These are phyloP conservation scores for Strigomonas galati DNA, from an alignment of 208 protist genomes.

Conservation along the genomic window DNA sequence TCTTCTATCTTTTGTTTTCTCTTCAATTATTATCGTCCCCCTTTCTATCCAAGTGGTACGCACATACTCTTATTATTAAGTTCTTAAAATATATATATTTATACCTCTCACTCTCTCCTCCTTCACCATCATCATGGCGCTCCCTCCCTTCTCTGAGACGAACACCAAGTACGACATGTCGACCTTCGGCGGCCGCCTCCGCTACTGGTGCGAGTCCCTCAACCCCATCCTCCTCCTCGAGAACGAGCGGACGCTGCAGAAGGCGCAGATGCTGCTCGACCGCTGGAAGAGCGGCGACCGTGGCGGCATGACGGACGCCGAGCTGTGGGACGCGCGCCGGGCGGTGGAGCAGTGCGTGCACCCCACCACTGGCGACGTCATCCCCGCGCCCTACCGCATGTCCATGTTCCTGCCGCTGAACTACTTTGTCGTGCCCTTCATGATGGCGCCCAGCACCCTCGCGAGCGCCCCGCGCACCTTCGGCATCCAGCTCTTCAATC, in stretches of 20 bases:
- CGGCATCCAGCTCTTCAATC: conserved; percentile 92
- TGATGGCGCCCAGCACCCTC: conserved; percentile 83
- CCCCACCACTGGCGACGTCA: conserved; percentile 86
- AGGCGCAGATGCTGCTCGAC: conserved; percentile 48
- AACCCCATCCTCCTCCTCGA: conserved; percentile 67
- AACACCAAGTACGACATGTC: conserved; percentile 76
- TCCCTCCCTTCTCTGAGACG: conserved; percentile 52
- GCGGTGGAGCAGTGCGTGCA: conserved; percentile 87
- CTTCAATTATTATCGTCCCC: no score
- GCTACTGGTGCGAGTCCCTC: conserved; percentile 84
- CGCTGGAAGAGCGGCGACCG: conserved; percentile 38
- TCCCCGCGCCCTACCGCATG: conserved; percentile 89
- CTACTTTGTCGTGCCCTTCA: conserved; percentile 84
- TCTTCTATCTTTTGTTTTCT: no score
- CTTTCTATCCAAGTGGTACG: no score
- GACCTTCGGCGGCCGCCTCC: conserved; percentile 72
- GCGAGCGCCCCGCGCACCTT: conserved; percentile 65
- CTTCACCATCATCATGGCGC: conserved; percentile 8
- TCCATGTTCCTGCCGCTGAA: conserved; percentile 92
- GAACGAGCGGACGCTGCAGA: conserved; percentile 44
- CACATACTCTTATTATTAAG: no score
- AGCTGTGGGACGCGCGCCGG: conserved; percentile 86
- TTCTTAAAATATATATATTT: no score
- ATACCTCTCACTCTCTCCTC: no score
- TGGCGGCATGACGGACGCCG: conserved; percentile 31